Percentiles rank a stretch among this genome's conserved stretches.
phyloP scores from a whole-genome alignment of 257 asterid genomes.

The Haberlea rhodopensis region DNA sequence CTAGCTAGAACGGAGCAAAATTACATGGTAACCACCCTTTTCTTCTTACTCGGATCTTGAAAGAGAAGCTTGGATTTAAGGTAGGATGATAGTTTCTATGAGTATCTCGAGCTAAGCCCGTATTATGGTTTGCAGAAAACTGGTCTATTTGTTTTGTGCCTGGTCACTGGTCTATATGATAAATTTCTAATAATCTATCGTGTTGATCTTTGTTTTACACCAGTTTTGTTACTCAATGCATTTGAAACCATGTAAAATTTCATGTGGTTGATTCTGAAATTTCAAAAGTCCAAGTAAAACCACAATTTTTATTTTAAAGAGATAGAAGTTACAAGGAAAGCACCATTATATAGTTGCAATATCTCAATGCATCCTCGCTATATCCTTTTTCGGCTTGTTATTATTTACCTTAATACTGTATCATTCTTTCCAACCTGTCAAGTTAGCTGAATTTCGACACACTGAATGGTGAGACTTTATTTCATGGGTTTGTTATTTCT shows the following conservation, averaged over 20 bases:
- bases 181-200: background rate
- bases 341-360: background rate
- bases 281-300: background rate
- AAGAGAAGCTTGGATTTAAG: slow-evolving; percentile 88
- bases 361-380: background rate
- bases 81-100: slow-evolving; percentile 30
- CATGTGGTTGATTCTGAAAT: no score
- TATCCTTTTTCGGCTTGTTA: background rate
- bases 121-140: background rate
- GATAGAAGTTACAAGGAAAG: background rate
- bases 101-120: background rate
- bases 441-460: background rate
- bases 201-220: background rate
- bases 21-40: slow-evolving; percentile 51
- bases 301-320: background rate
- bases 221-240: no score
- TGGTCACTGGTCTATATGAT: slow-evolving; percentile 4
- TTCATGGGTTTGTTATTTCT: no score
- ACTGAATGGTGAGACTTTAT: slow-evolving; percentile 10
- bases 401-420: no score
- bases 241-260: no score
- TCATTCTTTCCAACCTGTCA: background rate
- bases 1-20: slow-evolving; percentile 74
- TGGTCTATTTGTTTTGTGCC: slow-evolving; percentile 1
- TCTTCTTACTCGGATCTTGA: slow-evolving; percentile 71